These are phyloP conservation scores for Pichia sp. DNA, from an alignment of 1,139 yeast species.

Conservation along the genomic window DNA sequence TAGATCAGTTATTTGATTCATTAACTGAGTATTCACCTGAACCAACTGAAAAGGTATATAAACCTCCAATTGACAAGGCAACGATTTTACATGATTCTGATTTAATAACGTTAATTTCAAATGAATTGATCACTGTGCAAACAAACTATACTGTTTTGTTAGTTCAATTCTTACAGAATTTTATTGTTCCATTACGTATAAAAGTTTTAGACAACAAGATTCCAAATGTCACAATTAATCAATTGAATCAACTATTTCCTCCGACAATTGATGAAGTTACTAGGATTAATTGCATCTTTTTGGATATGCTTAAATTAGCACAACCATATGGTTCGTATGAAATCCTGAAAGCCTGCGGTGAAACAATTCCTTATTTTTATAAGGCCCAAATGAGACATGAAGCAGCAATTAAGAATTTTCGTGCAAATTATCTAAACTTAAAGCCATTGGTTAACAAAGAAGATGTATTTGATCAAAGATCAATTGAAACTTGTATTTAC, in stretches of 20 bases:
- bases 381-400: conserved; percentile 91
- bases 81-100: conserved; percentile 27
- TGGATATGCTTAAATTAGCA: conserved; percentile 68
- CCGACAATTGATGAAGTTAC: conserved; percentile 94
- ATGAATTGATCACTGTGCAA: conserved; percentile 65
- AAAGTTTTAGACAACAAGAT: conserved; percentile 53
- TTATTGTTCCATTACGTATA: conserved; percentile 72
- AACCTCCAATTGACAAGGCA: conserved; percentile 35
- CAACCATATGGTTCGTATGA: conserved; percentile 64
- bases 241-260: conserved; percentile 74
- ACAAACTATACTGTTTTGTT: conserved; percentile 65
- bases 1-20: conserved; percentile 86
- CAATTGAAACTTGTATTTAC: conserved; percentile 62
- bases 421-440: conserved; percentile 34
- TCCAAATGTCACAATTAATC: conserved; percentile 45
- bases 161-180: conserved; percentile 68
- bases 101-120: conserved; percentile 42
- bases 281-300: conserved; percentile 75
- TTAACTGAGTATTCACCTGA: conserved; percentile 88
- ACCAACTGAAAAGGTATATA: conserved; percentile 62
- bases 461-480: conserved; percentile 42
- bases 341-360: conserved; percentile 68
- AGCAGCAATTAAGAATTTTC: conserved; percentile 68
- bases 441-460: not conserved
- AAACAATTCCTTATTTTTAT: conserved; percentile 80